phyloP scores from a whole-genome alignment of 2,329 filamentous ascomycete genomes.

The Pestalotiopsis sp. region DNA sequence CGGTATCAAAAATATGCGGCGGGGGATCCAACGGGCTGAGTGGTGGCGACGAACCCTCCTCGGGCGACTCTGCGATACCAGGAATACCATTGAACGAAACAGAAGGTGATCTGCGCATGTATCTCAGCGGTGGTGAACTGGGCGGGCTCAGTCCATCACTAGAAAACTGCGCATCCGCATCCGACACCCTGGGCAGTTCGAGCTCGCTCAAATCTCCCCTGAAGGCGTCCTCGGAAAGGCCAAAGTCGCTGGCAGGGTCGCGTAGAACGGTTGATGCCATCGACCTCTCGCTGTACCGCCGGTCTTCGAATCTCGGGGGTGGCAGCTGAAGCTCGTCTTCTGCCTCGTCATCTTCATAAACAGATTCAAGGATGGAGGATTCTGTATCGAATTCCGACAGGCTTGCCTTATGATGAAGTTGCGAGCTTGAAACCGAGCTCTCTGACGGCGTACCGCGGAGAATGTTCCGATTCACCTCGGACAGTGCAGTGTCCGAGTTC shows the following conservation, averaged over 20 bases:
- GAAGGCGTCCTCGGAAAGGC: slow-evolving; percentile 39
- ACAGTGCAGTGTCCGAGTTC: slow-evolving; percentile 19
- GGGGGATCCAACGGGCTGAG: slow-evolving; percentile 43
- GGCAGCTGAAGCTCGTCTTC: slow-evolving; percentile 28
- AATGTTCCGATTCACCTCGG: slow-evolving; percentile 31
- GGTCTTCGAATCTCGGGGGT: slow-evolving; percentile 23
- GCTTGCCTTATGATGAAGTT: slow-evolving; percentile 16
- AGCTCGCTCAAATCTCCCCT: slow-evolving; percentile 48
- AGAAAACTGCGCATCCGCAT: slow-evolving; percentile 32
- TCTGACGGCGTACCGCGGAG: slow-evolving; percentile 25
- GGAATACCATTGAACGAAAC: slow-evolving; percentile 49
- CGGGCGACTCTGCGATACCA: slow-evolving; percentile 43
- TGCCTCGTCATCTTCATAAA: slow-evolving; percentile 30
- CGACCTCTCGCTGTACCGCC: slow-evolving; percentile 28
- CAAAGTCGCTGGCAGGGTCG: slow-evolving; percentile 20
- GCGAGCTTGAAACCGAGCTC: slow-evolving; percentile 17
- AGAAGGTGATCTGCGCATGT: slow-evolving; percentile 39
- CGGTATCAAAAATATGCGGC: slow-evolving; percentile 50
- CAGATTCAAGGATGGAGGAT: slow-evolving; percentile 32
- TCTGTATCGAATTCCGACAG: slow-evolving; percentile 27
- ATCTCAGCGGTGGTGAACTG: slow-evolving; percentile 49
- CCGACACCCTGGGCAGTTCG: slow-evolving; percentile 36
- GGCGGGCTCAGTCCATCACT: slow-evolving; percentile 46
- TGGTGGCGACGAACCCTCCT: slow-evolving; percentile 41
- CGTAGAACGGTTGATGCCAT: slow-evolving; percentile 42